These are phyloP conservation scores for Trichoderma lentiforme DNA, from an alignment of 2,329 filamentous ascomycete genomes.

Conservation along the genomic window DNA sequence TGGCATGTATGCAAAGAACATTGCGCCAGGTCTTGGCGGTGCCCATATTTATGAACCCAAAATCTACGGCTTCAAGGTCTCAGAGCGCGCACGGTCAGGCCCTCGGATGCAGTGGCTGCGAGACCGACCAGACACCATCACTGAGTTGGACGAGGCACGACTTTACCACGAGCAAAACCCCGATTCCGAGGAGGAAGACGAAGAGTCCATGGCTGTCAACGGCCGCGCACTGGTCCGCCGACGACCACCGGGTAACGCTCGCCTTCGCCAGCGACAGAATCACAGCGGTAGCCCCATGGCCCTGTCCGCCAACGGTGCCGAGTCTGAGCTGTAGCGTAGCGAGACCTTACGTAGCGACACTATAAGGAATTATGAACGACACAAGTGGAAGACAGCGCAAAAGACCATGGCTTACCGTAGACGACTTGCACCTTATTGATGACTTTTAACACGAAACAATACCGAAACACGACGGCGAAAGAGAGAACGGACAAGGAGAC, in stretches of 20 bases:
- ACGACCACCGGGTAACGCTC: constrained; percentile 42
- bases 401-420: background rate
- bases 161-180: constrained; percentile 51
- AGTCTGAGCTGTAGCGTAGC: constrained; percentile 50
- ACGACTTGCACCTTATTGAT: background rate
- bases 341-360: constrained; percentile 16
- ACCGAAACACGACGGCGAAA: background rate
- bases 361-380: background rate
- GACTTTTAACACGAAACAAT: background rate
- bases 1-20: constrained; percentile 80
- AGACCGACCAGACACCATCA: constrained; percentile 74
- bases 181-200: constrained; percentile 59
- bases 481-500: background rate
- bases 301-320: constrained; percentile 53
- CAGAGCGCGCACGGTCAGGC: constrained; percentile 82
- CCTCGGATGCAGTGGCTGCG: constrained; percentile 97
- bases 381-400: background rate
- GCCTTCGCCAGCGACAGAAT: constrained; percentile 42
- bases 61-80: constrained; percentile 95
- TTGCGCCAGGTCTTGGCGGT: constrained; percentile 79
- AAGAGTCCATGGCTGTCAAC: constrained; percentile 46
- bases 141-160: constrained; percentile 77
- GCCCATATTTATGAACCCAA: constrained; percentile 88
- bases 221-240: constrained; percentile 41
- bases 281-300: constrained; percentile 58